Percentiles rank a stretch among this genome's conserved stretches.
Evolutionary conservation across 176 grass and related monocot species (phyloP).

Genomic region (Rhynchospora breviuscula): DNA sequence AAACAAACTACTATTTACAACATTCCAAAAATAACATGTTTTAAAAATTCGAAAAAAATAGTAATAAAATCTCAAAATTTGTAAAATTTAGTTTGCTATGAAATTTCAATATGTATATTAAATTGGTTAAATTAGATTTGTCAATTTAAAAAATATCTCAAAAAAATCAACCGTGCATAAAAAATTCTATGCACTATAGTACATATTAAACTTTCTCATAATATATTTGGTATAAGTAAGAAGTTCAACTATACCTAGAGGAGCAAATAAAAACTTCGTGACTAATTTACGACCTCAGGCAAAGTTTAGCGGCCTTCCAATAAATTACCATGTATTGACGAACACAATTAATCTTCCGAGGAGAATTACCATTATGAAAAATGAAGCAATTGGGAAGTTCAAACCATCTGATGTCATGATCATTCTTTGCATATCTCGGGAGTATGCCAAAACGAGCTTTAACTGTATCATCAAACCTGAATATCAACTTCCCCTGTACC

Average conservation of each 20-base stretch:
- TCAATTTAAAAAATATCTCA: too few relatives aligned
- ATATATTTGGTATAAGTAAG: background rate
- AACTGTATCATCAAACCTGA: constrained; percentile 76
- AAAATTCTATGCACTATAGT: too few relatives aligned
- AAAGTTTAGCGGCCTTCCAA: background rate
- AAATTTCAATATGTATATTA: too few relatives aligned
- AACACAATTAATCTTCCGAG: background rate
- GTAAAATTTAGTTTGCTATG: too few relatives aligned
- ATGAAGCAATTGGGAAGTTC: constrained; percentile 96
- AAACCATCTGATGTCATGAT: constrained; percentile 88
- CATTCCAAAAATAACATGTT: too few relatives aligned
- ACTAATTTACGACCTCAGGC: background rate
- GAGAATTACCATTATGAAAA: constrained; percentile 78
- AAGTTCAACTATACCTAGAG: background rate
- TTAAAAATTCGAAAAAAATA: too few relatives aligned
- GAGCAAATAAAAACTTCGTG: background rate
- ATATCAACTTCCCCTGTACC: constrained; percentile 89
- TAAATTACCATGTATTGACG: background rate
- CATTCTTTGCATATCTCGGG: constrained; percentile 75
- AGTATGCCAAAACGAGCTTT: constrained; percentile 94
- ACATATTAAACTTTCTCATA: too few relatives aligned
- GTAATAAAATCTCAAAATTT: too few relatives aligned
- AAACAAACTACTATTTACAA: too few relatives aligned
- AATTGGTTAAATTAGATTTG: too few relatives aligned
- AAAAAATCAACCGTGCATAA: too few relatives aligned